These are phyloP conservation scores for Diplotaxis tenuifolia DNA, from an alignment of 345 rosid genomes.

Conservation along the genomic window DNA sequence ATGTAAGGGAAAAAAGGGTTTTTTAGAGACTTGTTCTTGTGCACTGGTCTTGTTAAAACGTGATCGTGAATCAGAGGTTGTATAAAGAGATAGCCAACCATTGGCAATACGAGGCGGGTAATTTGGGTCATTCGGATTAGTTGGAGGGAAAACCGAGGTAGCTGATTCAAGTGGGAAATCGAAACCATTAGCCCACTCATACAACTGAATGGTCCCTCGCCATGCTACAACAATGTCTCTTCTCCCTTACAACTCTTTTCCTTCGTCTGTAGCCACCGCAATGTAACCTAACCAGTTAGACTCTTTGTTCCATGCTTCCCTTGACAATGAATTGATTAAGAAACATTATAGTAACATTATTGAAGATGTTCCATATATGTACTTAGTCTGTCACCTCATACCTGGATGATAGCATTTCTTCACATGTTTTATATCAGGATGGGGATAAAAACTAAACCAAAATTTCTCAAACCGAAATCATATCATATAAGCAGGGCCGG, in stretches of 20 bases:
- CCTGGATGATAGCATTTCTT: slow-evolving; percentile 16
- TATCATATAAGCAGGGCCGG: neutral
- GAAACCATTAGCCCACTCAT: slow-evolving; percentile 40
- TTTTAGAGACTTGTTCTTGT: slow-evolving; percentile 40
- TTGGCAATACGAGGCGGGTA: slow-evolving; percentile 27
- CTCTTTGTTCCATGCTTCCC: slow-evolving; percentile 40
- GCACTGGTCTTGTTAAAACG: slow-evolving; percentile 43
- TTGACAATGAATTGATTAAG: slow-evolving; percentile 37
- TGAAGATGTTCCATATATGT: slow-evolving; percentile 46
- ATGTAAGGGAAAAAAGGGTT: neutral
- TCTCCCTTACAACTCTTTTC: slow-evolving; percentile 42
- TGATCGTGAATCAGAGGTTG: slow-evolving; percentile 26
- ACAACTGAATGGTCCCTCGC: slow-evolving; percentile 45
- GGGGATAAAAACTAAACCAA: neutral
- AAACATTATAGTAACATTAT: slow-evolving; percentile 39
- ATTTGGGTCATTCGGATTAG: neutral
- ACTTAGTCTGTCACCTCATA: slow-evolving; percentile 45
- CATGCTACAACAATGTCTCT: slow-evolving; percentile 54
- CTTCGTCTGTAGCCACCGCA: slow-evolving; percentile 54
- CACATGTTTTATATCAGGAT: neutral
- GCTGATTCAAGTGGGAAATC: slow-evolving; percentile 38
- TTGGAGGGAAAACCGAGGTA: slow-evolving; percentile 29
- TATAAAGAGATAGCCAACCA: slow-evolving; percentile 47
- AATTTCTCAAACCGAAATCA: neutral
- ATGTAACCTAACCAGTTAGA: slow-evolving; percentile 48